Percentiles rank a stretch among this genome's conserved stretches.
Conservation (phyloP, 129 eudicot species). For the carrot (Daucus carota) region DNA sequence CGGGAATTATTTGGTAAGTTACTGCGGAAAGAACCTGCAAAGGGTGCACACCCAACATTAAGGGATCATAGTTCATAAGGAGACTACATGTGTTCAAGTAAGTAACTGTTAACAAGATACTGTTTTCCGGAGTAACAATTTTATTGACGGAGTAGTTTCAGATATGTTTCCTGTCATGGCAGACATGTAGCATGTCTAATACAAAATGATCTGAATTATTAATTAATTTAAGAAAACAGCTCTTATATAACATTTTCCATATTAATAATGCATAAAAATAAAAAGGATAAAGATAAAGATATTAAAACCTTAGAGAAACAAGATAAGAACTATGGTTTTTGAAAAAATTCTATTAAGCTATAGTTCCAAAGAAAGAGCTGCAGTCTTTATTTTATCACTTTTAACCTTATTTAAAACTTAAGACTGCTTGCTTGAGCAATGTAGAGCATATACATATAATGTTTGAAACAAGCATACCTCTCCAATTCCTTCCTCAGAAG, state of each 20-base stretch:
- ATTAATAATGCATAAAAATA: too few relatives aligned
- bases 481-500: constrained; percentile 28
- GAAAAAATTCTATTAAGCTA: background rate
- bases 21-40: constrained; percentile 64
- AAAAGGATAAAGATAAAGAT: background rate
- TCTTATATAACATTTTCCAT: too few relatives aligned
- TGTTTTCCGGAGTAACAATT: background rate
- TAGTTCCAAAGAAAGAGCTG: background rate
- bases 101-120: background rate
- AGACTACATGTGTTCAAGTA: background rate
- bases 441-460: background rate
- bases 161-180: too few relatives aligned
- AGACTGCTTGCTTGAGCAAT: background rate
- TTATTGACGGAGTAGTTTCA: too few relatives aligned
- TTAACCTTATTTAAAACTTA: background rate
- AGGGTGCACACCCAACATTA: background rate
- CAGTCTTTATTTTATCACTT: background rate
- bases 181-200: too few relatives aligned
- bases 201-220: too few relatives aligned
- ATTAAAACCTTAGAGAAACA: background rate
- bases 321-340: background rate
- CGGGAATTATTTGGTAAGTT: constrained; percentile 71
- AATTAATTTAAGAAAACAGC: too few relatives aligned
- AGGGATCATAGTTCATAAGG: background rate
- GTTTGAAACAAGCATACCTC: constrained; percentile 40